Conservation (phyloP, 2,329 filamentous ascomycete species). For the Aspergillus fructus region DNA sequence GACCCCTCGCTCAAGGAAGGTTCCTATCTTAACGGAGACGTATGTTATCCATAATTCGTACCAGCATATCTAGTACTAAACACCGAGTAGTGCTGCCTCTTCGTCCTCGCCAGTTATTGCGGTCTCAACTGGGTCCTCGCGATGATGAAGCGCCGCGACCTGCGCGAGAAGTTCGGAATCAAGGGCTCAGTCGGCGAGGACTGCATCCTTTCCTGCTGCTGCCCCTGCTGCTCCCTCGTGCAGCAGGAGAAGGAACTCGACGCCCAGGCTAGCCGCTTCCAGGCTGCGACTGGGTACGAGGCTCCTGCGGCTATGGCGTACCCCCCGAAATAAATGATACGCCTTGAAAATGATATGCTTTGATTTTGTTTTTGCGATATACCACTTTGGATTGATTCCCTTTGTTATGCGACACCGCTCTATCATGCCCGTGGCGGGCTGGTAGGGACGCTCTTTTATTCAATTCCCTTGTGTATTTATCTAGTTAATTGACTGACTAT, state of each 20-base stretch:
- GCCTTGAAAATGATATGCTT: neutral
- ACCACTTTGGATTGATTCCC: neutral
- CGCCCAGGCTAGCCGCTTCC: conserved; percentile 14
- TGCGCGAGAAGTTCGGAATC: conserved; percentile 56
- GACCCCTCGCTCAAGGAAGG: conserved; percentile 30
- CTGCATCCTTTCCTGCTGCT: conserved; percentile 56
- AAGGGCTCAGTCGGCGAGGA: conserved; percentile 50
- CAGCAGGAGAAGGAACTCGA: conserved; percentile 59
- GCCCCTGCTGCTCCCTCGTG: conserved; percentile 56
- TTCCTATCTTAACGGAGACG: conserved; percentile 28
- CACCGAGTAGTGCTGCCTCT: conserved; percentile 32
- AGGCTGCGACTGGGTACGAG: conserved; percentile 22
- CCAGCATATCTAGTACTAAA: neutral
- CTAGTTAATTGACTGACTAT: neutral
- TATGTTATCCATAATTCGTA: conserved; percentile 15
- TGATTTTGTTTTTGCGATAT: neutral
- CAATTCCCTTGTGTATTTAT: neutral
- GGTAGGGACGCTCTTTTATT: neutral
- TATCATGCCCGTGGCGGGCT: neutral
- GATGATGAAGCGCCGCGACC: conserved; percentile 55
- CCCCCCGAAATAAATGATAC: neutral
- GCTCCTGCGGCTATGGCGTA: conserved; percentile 25
- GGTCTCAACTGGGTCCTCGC: conserved; percentile 43
- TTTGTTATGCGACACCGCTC: neutral
- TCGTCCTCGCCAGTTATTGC: conserved; percentile 28